Percentiles rank a stretch among this genome's conserved stretches.
Conservation (phyloP, 768 basidiomycete genomes). For the Calocera cornea region DNA sequence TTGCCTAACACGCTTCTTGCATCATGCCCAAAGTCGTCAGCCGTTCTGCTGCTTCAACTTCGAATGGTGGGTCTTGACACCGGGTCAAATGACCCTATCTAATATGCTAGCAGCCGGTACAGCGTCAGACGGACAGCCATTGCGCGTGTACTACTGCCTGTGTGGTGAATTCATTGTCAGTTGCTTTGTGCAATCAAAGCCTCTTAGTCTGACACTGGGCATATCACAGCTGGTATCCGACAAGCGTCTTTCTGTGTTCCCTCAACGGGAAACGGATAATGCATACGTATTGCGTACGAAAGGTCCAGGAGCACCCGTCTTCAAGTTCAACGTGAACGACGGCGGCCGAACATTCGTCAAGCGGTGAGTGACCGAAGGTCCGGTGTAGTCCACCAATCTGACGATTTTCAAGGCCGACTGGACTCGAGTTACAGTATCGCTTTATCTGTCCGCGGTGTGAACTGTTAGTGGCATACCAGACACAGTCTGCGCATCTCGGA, state of each 20-base stretch:
- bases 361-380: not conserved
- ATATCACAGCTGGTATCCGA: not conserved
- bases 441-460: not conserved
- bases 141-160: slow-evolving; percentile 1
- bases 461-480: not conserved
- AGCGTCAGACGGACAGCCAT: not conserved
- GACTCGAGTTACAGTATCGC: not conserved
- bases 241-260: not conserved
- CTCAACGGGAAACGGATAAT: not conserved
- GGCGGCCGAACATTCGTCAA: not conserved
- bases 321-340: slow-evolving; percentile 1
- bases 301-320: not conserved
- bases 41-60: not conserved
- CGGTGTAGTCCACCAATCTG: not conserved
- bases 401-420: not conserved
- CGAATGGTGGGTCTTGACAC: not conserved
- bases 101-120: not conserved
- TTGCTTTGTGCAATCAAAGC: not conserved
- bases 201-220: not conserved
- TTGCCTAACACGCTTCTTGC: no score
- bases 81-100: not conserved
- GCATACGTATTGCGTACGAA: not conserved
- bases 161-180: slow-evolving; percentile 1
- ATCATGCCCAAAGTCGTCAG: not conserved
- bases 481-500: not conserved